Base-by-base conservation (phyloP, 202 grass and related monocot species). In the Saccharum hybrid region DNA sequence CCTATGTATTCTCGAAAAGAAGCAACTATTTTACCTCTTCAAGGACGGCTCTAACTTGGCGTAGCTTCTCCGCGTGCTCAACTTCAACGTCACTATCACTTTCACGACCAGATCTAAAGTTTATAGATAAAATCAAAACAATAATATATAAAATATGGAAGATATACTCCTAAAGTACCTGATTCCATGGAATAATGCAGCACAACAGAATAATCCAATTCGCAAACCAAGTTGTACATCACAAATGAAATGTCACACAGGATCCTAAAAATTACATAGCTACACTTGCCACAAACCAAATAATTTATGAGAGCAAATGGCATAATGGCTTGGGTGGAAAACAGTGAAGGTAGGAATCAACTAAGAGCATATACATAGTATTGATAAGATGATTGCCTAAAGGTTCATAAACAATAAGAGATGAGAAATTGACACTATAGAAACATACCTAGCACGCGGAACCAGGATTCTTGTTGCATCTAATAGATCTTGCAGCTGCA, bases 11-110 rank as follows among this genome's bases (percentile, higher is more conserved):
- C 8, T 59, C 54, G 0, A 56, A 56, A 59, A 59, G 8, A 10
- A 59, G 14, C 1, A 76, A 80, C 38, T 59, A 23, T 71, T 40
- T 88, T 94, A 98, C 95, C 95, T 98, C 92, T 81, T 98, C 95
- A 79, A 98, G 92, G 56, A 98, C 95, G 23, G 95, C 95, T 93
- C 94, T 98, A 78, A 98, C 95, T 93, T 98, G 95, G 63, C 95
- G 95, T 86, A 98, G 90, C 51, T 98, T 98, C 88, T 98, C 95
- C 34, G 95, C 88, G 60, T 98, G 95, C 82, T 98, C 92, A 40
- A 90, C 82, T 88, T 98, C 95, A 90, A 93, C 87, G 81, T 98
- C 95, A 83, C 92, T 98, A 83, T 98, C 95, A 88, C 95, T 98
- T 91, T 97, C 95, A 84, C 95, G 92, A 61, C 90, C 95, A 90